These are phyloP conservation scores for Hortaea werneckii DNA, from an alignment of 2,329 filamentous ascomycete species.

Conservation along the genomic window DNA sequence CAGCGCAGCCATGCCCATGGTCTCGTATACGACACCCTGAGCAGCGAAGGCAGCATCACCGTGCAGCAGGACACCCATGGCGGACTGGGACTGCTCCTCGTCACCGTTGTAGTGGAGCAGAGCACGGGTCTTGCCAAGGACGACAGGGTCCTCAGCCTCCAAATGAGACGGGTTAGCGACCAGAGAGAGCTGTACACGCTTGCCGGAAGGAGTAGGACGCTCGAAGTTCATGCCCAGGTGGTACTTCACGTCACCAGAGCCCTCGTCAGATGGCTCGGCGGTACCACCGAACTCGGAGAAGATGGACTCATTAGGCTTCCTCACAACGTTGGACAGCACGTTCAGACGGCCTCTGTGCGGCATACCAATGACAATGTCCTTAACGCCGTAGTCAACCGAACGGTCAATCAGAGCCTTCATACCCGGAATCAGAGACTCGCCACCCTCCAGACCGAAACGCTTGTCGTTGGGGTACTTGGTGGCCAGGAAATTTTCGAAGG, in stretches of 20 bases:
- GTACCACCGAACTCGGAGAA: conserved; percentile 96
- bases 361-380: conserved; percentile 99
- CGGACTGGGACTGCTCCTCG: conserved; percentile 75
- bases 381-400: conserved; percentile 95
- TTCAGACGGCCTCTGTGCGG: conserved; percentile 97
- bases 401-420: conserved; percentile 99
- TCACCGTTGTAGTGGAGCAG: conserved; percentile 99
- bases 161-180: conserved; percentile 98
- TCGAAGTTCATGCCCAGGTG: conserved; percentile 99
- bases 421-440: conserved; percentile 90
- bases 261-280: conserved; percentile 80
- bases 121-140: conserved; percentile 91
- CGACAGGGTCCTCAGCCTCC: conserved; percentile 95
- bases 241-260: conserved; percentile 98
- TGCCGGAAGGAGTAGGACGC: conserved; percentile 92
- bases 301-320: conserved; percentile 98
- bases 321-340: conserved; percentile 93
- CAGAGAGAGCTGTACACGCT: conserved; percentile 97
- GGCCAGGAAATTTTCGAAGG: conserved; percentile 88
- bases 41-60: conserved; percentile 95
- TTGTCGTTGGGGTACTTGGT: conserved; percentile 99
- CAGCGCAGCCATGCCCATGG: conserved; percentile 91
- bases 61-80: conserved; percentile 93
- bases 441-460: conserved; percentile 95
- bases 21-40: conserved; percentile 97